phyloP scores from a whole-genome alignment of 2,329 filamentous ascomycete genomes.

The Diplocarpon rosae region DNA sequence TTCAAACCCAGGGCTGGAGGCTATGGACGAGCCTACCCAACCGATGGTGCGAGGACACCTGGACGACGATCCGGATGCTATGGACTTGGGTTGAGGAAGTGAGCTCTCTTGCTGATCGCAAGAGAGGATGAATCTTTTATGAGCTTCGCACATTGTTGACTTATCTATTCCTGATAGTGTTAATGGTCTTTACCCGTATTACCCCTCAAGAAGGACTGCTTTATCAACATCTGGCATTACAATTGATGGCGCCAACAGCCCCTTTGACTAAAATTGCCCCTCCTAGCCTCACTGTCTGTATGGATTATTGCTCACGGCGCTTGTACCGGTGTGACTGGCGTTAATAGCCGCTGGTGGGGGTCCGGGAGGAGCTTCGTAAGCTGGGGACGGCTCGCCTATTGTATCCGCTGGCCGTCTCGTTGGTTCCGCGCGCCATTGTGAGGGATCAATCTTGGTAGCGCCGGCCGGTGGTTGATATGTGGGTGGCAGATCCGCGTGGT shows the following conservation, averaged over 20 bases:
- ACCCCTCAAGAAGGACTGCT: slow-evolving; percentile 8
- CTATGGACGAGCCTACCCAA: slow-evolving; percentile 6
- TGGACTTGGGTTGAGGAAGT: slow-evolving; percentile 44
- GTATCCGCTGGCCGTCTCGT: slow-evolving; percentile 22
- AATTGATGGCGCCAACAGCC: slow-evolving; percentile 4
- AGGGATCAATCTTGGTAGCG: slow-evolving; percentile 42
- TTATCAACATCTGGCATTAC: slow-evolving; percentile 15
- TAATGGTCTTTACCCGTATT: background rate
- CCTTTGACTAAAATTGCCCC: background rate
- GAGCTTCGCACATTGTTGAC: slow-evolving; percentile 11
- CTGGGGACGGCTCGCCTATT: slow-evolving; percentile 22
- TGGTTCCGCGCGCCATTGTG: slow-evolving; percentile 31
- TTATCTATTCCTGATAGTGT: slow-evolving; percentile 29
- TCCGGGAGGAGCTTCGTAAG: slow-evolving; percentile 37
- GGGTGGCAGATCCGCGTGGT: slow-evolving; percentile 39
- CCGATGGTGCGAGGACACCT: slow-evolving; percentile 1
- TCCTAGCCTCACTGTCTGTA: slow-evolving; percentile 20
- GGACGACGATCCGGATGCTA: slow-evolving; percentile 47
- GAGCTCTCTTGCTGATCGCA: slow-evolving; percentile 5
- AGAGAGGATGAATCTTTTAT: slow-evolving; percentile 9
- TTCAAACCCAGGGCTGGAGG: background rate
- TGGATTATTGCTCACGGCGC: slow-evolving; percentile 25
- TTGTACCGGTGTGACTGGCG: slow-evolving; percentile 26
- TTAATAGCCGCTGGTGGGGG: slow-evolving; percentile 34
- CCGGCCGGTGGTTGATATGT: slow-evolving; percentile 42